phyloP scores from a whole-genome alignment of 164 flowering plant species.

The Sextonia rubra region DNA sequence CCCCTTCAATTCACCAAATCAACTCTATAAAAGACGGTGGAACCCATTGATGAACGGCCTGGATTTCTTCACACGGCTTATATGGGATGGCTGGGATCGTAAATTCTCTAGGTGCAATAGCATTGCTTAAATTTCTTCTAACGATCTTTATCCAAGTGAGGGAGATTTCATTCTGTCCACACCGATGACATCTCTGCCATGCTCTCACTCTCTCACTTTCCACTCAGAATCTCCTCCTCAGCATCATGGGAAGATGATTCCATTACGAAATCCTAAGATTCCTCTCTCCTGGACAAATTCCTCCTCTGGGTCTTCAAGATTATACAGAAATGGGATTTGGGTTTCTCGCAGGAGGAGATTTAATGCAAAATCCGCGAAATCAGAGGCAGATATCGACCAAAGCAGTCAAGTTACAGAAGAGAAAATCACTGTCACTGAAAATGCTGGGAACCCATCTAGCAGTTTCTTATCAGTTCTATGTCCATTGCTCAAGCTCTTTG shows the following conservation, averaged over 20 bases:
- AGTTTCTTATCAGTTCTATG: constrained; percentile 54
- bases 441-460: constrained; percentile 25
- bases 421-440: constrained; percentile 8
- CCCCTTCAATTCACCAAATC: too few species aligned
- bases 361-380: constrained; percentile 21
- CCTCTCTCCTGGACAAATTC: neutral
- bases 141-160: too few species aligned
- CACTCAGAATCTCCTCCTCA: neutral
- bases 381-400: constrained; percentile 16
- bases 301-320: constrained; percentile 12
- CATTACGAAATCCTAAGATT: neutral
- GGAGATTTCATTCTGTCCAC: too few species aligned
- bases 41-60: too few species aligned
- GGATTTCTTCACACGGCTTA: too few species aligned
- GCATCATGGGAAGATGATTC: too few species aligned
- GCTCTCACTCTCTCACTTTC: neutral
- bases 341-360: constrained; percentile 16
- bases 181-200: neutral
- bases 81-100: too few species aligned
- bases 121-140: too few species aligned
- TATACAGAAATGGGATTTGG: constrained; percentile 13
- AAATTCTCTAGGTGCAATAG: too few species aligned
- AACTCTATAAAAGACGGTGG: too few species aligned
- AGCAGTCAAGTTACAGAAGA: constrained; percentile 4
- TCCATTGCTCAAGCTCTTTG: constrained; percentile 57